A percentile compares a stretch with the other conserved stretches of the same genome.
Evolutionary conservation across 2,329 filamentous ascomycete genomes (phyloP).

Genomic region (Hypoxylon sp.): DNA sequence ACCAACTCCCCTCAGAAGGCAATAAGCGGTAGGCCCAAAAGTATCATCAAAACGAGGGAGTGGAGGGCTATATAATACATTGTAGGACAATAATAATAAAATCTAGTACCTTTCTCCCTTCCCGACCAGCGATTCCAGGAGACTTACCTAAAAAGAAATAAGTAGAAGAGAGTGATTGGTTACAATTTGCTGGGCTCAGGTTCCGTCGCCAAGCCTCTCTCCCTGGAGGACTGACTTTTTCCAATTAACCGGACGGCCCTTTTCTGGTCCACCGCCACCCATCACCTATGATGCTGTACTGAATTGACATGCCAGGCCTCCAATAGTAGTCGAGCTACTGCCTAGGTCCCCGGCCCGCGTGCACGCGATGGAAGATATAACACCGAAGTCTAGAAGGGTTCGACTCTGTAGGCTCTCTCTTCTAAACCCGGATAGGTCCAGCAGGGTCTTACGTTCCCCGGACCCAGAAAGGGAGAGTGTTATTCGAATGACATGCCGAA

Average conservation of each 20-base stretch:
- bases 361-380: slow-evolving; percentile 37
- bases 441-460: slow-evolving; percentile 14
- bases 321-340: slow-evolving; percentile 13
- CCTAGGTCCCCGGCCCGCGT: slow-evolving; percentile 11
- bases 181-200: slow-evolving; percentile 1
- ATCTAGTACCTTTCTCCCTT: not conserved
- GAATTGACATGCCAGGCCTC: slow-evolving; percentile 1
- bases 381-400: slow-evolving; percentile 38
- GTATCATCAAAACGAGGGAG: not conserved
- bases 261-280: slow-evolving; percentile 32
- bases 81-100: slow-evolving; percentile 1
- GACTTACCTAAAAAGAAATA: slow-evolving; percentile 31
- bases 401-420: slow-evolving; percentile 2
- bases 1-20: not conserved
- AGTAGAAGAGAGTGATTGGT: slow-evolving; percentile 16
- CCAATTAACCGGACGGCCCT: slow-evolving; percentile 44
- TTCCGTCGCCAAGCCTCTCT: slow-evolving; percentile 24
- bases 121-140: not conserved
- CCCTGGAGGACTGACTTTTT: slow-evolving; percentile 37
- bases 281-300: not conserved
- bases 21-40: not conserved
- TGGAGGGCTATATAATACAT: slow-evolving; percentile 8
- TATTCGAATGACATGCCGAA: slow-evolving; percentile 30
- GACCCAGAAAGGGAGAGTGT: slow-evolving; percentile 27
- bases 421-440: slow-evolving; percentile 21